Evolutionary conservation across 192 early-diverging fungal genomes (phyloP).

Genomic region (Piromyces sp.): DNA sequence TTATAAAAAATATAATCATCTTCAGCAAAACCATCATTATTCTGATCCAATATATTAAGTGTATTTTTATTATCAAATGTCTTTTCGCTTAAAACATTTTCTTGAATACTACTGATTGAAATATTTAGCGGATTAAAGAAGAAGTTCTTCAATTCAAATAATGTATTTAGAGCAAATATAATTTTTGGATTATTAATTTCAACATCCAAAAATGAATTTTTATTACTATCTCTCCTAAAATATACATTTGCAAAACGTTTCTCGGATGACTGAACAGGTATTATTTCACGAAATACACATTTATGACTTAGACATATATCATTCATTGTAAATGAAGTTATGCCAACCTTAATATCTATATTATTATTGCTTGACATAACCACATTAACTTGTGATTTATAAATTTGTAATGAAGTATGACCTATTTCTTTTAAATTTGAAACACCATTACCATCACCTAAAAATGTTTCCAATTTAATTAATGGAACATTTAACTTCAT

Average conservation of each 20-base stretch:
- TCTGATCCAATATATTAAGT: not conserved
- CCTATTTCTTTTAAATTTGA: not conserved
- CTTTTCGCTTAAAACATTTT: not conserved
- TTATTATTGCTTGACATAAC: not conserved
- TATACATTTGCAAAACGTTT: not conserved
- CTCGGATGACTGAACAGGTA: not conserved
- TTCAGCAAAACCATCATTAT: not conserved
- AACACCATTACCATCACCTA: not conserved
- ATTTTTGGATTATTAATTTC: not conserved
- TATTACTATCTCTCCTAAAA: not conserved
- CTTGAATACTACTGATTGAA: not conserved
- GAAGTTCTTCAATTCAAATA: not conserved
- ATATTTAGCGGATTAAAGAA: not conserved
- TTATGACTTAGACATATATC: not conserved
- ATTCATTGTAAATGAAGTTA: not conserved
- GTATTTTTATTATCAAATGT: not conserved
- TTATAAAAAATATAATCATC: not conserved
- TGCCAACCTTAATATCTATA: not conserved
- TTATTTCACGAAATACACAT: not conserved
- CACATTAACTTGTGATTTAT: not conserved
- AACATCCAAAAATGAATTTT: not conserved
- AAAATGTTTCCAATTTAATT: not conserved
- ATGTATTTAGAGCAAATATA: not conserved
- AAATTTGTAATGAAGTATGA: not conserved
- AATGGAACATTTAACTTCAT: not conserved